phyloP scores from a whole-genome alignment of 2,329 filamentous ascomycete species.

The Calonectria pseudoreteaudii region DNA sequence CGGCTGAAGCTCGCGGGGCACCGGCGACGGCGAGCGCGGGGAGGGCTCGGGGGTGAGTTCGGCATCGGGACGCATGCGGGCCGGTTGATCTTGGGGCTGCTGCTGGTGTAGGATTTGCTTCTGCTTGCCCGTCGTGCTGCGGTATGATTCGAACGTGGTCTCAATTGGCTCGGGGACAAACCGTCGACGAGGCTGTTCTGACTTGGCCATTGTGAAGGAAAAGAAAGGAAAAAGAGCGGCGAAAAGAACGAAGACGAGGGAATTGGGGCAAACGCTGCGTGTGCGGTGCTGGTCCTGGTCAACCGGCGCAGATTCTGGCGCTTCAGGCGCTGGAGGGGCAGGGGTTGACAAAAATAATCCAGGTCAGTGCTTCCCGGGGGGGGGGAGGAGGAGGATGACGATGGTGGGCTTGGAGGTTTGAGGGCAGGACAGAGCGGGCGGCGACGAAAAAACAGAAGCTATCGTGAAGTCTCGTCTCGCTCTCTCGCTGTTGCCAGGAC shows the following conservation, averaged over 20 bases:
- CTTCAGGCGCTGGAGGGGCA: conserved; percentile 37
- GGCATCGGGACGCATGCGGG: conserved; percentile 62
- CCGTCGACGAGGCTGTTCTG: conserved; percentile 62
- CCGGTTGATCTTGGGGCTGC: conserved; percentile 23
- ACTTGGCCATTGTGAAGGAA: conserved; percentile 55
- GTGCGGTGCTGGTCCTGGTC: conserved; percentile 25
- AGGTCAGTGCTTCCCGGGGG: conserved; percentile 15
- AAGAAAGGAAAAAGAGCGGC: conserved; percentile 45
- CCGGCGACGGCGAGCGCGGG: conserved; percentile 61
- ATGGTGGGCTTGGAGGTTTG: not conserved
- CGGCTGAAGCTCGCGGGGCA: conserved; percentile 55
- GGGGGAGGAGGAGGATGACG: conserved; percentile 1
- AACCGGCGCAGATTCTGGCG: conserved; percentile 14
- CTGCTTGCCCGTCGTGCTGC: conserved; percentile 51
- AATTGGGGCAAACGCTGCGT: conserved; percentile 13
- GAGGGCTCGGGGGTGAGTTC: conserved; percentile 68
- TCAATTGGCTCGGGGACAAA: conserved; percentile 80
- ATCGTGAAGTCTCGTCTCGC: not conserved
- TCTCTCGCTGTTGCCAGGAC: conserved; percentile 7
- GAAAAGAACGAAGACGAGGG: conserved; percentile 13
- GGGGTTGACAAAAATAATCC: conserved; percentile 36
- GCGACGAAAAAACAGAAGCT: not conserved
- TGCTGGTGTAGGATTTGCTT: conserved; percentile 29
- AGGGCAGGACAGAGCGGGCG: not conserved
- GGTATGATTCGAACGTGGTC: conserved; percentile 73